Evolutionary conservation across 2,329 filamentous ascomycete genomes (phyloP).

Genomic region (Trichoderma gracile): DNA sequence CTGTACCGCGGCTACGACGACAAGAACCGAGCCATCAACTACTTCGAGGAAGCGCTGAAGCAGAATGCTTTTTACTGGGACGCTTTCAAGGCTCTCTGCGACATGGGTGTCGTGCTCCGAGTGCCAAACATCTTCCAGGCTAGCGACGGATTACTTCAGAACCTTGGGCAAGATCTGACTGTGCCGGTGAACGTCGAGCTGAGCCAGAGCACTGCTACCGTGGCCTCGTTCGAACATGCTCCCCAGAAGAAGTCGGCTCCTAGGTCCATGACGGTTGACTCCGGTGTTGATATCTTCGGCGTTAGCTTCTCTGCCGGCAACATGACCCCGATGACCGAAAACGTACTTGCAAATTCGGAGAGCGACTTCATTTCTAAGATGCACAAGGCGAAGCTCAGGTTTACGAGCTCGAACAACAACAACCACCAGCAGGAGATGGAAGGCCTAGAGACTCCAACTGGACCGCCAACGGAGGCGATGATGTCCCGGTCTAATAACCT

Average conservation of each 20-base stretch:
- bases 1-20: conserved; percentile 81
- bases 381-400: conserved; percentile 51
- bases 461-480: conserved; percentile 31
- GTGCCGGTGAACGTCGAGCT: conserved; percentile 38
- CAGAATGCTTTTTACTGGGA: conserved; percentile 98
- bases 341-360: conserved; percentile 47
- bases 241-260: conserved; percentile 44
- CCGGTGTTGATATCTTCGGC: conserved; percentile 54
- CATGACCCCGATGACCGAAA: conserved; percentile 44
- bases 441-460: conserved; percentile 62
- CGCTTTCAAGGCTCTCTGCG: conserved; percentile 84
- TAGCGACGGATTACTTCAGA: conserved; percentile 55
- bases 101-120: conserved; percentile 78
- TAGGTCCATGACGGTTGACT: conserved; percentile 42
- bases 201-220: conserved; percentile 36
- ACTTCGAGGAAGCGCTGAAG: conserved; percentile 86
- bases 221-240: conserved; percentile 37
- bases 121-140: conserved; percentile 85
- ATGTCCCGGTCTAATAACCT: conserved; percentile 32
- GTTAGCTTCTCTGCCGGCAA: conserved; percentile 44
- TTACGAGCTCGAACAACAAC: conserved; percentile 43
- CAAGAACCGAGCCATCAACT: conserved; percentile 78
- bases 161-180: conserved; percentile 45
- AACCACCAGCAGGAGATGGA: conserved; percentile 49
- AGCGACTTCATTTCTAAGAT: conserved; percentile 60